These are phyloP conservation scores for Coemansia sp. DNA, from an alignment of 192 early-diverging fungal species.

Conservation along the genomic window DNA sequence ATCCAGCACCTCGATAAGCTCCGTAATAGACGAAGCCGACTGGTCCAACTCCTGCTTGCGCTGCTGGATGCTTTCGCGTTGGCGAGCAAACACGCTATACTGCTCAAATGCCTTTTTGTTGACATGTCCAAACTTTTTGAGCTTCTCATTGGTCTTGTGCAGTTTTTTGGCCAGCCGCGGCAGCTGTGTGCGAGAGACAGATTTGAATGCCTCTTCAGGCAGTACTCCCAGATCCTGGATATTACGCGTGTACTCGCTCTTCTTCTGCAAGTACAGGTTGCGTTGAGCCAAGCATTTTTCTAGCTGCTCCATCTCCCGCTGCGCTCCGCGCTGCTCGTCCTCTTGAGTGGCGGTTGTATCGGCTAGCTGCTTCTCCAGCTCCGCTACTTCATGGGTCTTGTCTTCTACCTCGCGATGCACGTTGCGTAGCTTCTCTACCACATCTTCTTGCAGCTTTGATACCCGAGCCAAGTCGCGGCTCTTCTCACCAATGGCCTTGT, in stretches of 20 bases:
- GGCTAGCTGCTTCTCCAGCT: constrained; percentile 51
- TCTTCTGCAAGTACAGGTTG: constrained; percentile 73
- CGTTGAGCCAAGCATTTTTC: constrained; percentile 75
- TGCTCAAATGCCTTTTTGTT: constrained; percentile 99
- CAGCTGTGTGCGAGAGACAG: constrained; percentile 52
- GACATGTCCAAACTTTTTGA: constrained; percentile 90
- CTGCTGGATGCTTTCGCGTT: constrained; percentile 75
- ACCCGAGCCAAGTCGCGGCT: constrained; percentile 40
- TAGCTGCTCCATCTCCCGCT: constrained; percentile 45
- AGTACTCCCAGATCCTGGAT: constrained; percentile 94
- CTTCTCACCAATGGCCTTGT: constrained; percentile 38
- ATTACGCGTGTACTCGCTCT: constrained; percentile 80
- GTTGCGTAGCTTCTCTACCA: constrained; percentile 25
- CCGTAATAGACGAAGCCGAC: constrained; percentile 74
- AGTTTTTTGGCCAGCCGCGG: constrained; percentile 59
- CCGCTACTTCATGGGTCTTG: constrained; percentile 42
- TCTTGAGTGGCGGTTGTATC: constrained; percentile 29
- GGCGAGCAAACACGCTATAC: constrained; percentile 89
- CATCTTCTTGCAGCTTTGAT: constrained; percentile 25
- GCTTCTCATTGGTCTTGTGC: constrained; percentile 76
- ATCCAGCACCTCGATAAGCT: constrained; percentile 87
- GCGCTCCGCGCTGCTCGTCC: constrained; percentile 30
- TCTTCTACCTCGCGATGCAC: constrained; percentile 44
- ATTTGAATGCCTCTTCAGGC: constrained; percentile 88
- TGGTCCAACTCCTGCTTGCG: constrained; percentile 87